phyloP scores from a whole-genome alignment of 2,329 filamentous ascomycete genomes.

The Paraconiothyrium sp. region DNA sequence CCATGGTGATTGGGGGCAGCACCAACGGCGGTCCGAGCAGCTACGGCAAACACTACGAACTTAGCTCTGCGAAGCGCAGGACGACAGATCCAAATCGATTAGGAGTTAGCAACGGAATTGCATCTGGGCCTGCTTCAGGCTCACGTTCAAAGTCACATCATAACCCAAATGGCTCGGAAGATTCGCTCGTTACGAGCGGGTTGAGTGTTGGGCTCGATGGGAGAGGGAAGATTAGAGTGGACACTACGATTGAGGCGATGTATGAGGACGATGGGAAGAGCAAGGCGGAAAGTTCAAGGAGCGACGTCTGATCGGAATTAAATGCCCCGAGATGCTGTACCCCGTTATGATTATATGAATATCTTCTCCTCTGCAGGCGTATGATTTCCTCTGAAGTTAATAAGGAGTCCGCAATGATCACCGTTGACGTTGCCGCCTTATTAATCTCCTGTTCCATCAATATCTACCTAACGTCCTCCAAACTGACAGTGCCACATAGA shows the following conservation, averaged over 20 bases:
- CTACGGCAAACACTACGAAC: conserved; percentile 37
- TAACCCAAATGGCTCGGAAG: conserved; percentile 25
- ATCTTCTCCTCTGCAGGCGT: background rate
- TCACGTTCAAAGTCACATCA: conserved; percentile 1
- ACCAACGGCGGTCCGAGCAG: conserved; percentile 27
- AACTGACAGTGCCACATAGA: background rate
- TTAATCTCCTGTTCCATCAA: background rate
- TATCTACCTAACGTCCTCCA: background rate
- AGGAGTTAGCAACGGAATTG: conserved; percentile 7
- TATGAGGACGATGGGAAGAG: conserved; percentile 8
- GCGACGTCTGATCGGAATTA: background rate
- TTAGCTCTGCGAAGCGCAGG: conserved; percentile 27
- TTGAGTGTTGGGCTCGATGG: conserved; percentile 6
- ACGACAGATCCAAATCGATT: conserved; percentile 19
- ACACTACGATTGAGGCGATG: conserved; percentile 25
- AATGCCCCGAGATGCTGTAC: background rate
- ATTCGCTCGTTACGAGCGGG: conserved; percentile 24
- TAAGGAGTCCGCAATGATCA: background rate
- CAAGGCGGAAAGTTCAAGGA: conserved; percentile 10
- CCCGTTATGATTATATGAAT: background rate
- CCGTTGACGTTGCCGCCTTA: background rate
- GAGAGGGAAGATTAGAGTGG: conserved; percentile 22
- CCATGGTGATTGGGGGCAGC: conserved; percentile 31
- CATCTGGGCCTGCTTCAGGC: background rate
- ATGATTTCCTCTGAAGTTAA: background rate